phyloP scores from a whole-genome alignment of 306 rosid genomes.

The Fagus crenata region DNA sequence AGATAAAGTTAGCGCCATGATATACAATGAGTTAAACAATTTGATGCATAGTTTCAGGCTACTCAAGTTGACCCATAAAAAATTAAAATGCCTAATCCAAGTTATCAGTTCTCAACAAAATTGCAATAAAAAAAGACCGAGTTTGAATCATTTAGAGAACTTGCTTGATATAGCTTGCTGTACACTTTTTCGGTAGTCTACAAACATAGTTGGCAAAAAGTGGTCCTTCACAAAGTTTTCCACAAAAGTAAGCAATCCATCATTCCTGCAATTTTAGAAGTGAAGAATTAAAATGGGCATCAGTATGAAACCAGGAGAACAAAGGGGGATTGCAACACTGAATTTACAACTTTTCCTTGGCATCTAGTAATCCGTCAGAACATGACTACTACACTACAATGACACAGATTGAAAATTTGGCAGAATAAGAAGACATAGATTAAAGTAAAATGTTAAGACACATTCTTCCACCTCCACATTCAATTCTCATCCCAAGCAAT shows the following conservation, averaged over 20 bases:
- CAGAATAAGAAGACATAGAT: not conserved
- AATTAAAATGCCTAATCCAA: slow-evolving; percentile 21
- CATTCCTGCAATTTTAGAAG: slow-evolving; percentile 76
- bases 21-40: slow-evolving; percentile 4
- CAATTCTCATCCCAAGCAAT: slow-evolving; percentile 10
- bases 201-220: slow-evolving; percentile 95
- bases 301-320: slow-evolving; percentile 14
- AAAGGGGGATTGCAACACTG: slow-evolving; percentile 14
- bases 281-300: slow-evolving; percentile 22
- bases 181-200: slow-evolving; percentile 96
- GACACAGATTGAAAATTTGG: not conserved
- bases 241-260: slow-evolving; percentile 91
- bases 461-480: slow-evolving; percentile 2
- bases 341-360: not conserved
- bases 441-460: not conserved
- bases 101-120: slow-evolving; percentile 20
- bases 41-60: not conserved
- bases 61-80: not conserved
- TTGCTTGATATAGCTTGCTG: slow-evolving; percentile 99
- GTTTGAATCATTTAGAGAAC: slow-evolving; percentile 46
- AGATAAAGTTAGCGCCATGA: not conserved
- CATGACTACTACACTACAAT: not conserved
- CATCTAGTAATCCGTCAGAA: not conserved
- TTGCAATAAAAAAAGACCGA: slow-evolving; percentile 10
- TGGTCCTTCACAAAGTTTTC: slow-evolving; percentile 99